Evolutionary conservation across 495 filamentous ascomycete species (phyloP), one percentile per base, ranked within the genome.

Genomic region (Xylaria flabelliformis): DNA sequence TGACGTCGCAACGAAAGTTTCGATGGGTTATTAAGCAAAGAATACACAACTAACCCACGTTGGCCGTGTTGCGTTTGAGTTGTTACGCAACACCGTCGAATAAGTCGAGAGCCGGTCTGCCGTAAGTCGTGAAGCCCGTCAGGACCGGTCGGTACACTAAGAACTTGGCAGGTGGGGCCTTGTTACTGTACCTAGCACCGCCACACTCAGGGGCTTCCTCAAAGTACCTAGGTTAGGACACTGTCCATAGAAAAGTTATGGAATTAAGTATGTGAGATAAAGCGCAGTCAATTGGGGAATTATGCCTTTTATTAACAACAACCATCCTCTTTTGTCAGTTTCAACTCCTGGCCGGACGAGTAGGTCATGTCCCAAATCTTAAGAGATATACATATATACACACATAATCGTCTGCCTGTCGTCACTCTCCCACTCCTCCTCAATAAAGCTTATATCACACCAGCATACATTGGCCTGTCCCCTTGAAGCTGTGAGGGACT

Each of bases 381-480:
- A 67, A 62, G 64, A 67, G 76, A 73, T 77, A 79, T 74, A 77
- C 74, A 77, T 79, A 79, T 79, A 72, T 79, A 79, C 77, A 79
- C 63, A 61, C 64, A 62, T 67, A 66, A 69, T 71, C 64, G 63
- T 71, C 34, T 64, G 66, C 69, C 67, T 66, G 63, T 70, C 69
- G 39, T 63, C 68, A 15, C 32, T 71, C 56, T 50, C 46, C 50
- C n/a, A 42, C 48, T 55, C 69, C 48, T 36, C 39, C 12, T 64
- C 69, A 4, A 19, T 24, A 6, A 71, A 64, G 17, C 58, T 69
- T 36, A 64, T 71, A 51, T 34, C 61, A 70, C 68, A 46, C 69
- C 46, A 71, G 26, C 61, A 41, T 64, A 32, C 69, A 71, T 64
- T 32, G 50, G 48, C 46, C 36, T 24, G 12, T 17, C 19, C 32